A percentile compares a stretch with the other conserved stretches of the same genome.
These are phyloP conservation scores for Globisporangium acanthophoron DNA, from an alignment of 352 stramenopile genomes.

Conservation along the genomic window DNA sequence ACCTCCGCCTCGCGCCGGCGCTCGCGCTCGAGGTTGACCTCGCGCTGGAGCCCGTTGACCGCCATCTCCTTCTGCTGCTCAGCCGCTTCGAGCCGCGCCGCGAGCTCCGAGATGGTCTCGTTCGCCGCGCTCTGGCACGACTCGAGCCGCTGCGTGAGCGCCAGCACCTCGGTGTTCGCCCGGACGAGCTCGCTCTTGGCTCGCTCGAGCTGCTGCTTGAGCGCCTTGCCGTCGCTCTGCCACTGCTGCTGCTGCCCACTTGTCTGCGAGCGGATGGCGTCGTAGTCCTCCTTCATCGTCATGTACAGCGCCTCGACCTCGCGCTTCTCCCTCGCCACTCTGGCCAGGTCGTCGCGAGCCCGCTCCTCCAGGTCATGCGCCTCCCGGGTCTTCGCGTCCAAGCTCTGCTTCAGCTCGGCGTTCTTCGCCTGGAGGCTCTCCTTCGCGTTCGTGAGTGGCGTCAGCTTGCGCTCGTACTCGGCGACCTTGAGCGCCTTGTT, in stretches of 20 bases:
- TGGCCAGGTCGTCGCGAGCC: slow-evolving; percentile 39
- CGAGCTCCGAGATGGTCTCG: slow-evolving; percentile 56
- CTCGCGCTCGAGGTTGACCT: slow-evolving; percentile 58
- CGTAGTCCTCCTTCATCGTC: slow-evolving; percentile 49
- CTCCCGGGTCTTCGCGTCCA: slow-evolving; percentile 50
- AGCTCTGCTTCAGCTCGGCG: slow-evolving; percentile 43
- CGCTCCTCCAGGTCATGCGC: slow-evolving; percentile 44
- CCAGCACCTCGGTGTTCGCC: slow-evolving; percentile 32
- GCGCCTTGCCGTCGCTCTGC: slow-evolving; percentile 33
- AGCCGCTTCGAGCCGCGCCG: slow-evolving; percentile 31
- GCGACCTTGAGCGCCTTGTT: slow-evolving; percentile 28
- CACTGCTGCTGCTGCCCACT: slow-evolving; percentile 32
- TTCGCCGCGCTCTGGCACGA: slow-evolving; percentile 47
- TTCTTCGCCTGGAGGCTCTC: slow-evolving; percentile 52
- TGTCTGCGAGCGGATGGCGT: slow-evolving; percentile 33
- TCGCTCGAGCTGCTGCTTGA: slow-evolving; percentile 50
- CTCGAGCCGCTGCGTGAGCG: slow-evolving; percentile 47
- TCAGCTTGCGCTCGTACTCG: slow-evolving; percentile 61
- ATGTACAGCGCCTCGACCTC: slow-evolving; percentile 43
- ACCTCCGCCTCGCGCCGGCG: slow-evolving; percentile 49
- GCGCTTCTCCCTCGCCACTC: slow-evolving; percentile 45
- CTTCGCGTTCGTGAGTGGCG: slow-evolving; percentile 34
- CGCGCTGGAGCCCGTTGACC: slow-evolving; percentile 31
- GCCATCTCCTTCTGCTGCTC: slow-evolving; percentile 52
- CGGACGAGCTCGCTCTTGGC: slow-evolving; percentile 48